These are phyloP conservation scores for Golubevia pallescens DNA, from an alignment of 1,284 basidiomycete genomes.

Conservation along the genomic window DNA sequence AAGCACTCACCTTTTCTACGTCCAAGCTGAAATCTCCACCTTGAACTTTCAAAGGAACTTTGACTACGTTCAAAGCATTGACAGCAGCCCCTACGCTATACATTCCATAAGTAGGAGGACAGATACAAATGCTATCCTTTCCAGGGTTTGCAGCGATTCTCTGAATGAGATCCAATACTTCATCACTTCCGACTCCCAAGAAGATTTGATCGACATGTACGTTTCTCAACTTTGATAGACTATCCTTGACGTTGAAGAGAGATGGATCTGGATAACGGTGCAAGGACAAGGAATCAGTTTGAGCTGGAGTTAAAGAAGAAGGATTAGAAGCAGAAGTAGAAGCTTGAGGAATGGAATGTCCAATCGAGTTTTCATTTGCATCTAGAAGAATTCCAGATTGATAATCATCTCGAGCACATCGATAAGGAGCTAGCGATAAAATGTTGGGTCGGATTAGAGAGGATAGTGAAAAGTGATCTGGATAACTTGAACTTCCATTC, in stretches of 20 bases:
- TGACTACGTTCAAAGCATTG: slow-evolving; percentile 86
- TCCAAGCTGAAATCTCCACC: slow-evolving; percentile 78
- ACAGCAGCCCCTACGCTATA: slow-evolving; percentile 92
- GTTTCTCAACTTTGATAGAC: slow-evolving; percentile 72
- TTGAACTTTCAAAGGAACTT: slow-evolving; percentile 78
- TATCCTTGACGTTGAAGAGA: slow-evolving; percentile 78
- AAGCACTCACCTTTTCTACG: slow-evolving; percentile 74
- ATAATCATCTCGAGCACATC: slow-evolving; percentile 96
- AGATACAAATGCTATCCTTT: slow-evolving; percentile 70
- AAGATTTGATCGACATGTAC: slow-evolving; percentile 69
- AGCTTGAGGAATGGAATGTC: slow-evolving; percentile 75
- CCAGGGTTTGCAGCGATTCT: slow-evolving; percentile 84
- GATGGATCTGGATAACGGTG: slow-evolving; percentile 88
- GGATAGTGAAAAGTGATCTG: slow-evolving; percentile 81
- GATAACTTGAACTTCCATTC: no score
- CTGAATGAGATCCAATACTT: slow-evolving; percentile 93
- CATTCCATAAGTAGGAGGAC: slow-evolving; percentile 97
- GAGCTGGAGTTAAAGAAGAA: slow-evolving; percentile 35
- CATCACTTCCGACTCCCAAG: slow-evolving; percentile 94
- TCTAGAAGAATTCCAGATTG: slow-evolving; percentile 91
- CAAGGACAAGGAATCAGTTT: no score
- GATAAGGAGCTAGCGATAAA: slow-evolving; percentile 86
- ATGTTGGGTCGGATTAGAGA: slow-evolving; percentile 91
- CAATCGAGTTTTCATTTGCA: slow-evolving; percentile 94
- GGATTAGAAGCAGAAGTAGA: slow-evolving; percentile 2